These are phyloP conservation scores for Epichloe baconii DNA, from an alignment of 2,329 filamentous ascomycete species.

Conservation along the genomic window DNA sequence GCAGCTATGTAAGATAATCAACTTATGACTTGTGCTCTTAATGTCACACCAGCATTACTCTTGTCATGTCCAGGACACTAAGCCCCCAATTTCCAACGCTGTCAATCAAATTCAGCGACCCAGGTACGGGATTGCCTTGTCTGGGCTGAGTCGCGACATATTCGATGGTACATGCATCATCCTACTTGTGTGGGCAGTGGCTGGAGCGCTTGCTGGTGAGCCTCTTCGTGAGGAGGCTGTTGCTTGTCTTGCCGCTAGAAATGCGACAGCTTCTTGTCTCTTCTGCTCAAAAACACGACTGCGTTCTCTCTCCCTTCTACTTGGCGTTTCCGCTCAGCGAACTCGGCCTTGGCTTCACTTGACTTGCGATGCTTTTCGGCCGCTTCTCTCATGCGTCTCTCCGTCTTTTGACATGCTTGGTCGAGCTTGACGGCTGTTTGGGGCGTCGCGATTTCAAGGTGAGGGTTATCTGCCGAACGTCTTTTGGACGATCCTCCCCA, in stretches of 20 bases:
- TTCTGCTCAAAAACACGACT: conserved; percentile 36
- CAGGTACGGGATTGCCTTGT: not conserved
- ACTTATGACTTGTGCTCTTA: no score
- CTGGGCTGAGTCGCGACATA: conserved; percentile 8
- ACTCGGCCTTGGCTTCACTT: conserved; percentile 31
- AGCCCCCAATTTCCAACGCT: no score
- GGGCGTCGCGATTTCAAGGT: conserved; percentile 23
- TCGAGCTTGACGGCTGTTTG: conserved; percentile 33
- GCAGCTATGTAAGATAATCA: no score
- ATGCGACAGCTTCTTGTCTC: conserved; percentile 31
- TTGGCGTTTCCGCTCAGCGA: conserved; percentile 25
- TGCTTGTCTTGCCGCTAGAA: conserved; percentile 20
- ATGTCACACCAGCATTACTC: not conserved
- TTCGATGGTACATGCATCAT: conserved; percentile 7
- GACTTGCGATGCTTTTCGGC: conserved; percentile 28
- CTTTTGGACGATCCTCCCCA: conserved; percentile 41
- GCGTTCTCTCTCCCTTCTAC: conserved; percentile 36
- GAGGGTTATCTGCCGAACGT: conserved; percentile 17
- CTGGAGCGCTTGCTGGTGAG: conserved; percentile 17
- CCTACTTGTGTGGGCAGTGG: conserved; percentile 8
- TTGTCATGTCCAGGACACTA: not conserved
- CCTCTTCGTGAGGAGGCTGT: conserved; percentile 14
- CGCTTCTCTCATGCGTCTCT: conserved; percentile 29
- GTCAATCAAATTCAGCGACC: not conserved
- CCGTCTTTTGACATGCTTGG: conserved; percentile 30